A percentile compares a stretch with the other conserved stretches of the same genome.
phyloP scores from a whole-genome alignment of 2,329 filamentous ascomycete genomes.

The Colletotrichum sp. region DNA sequence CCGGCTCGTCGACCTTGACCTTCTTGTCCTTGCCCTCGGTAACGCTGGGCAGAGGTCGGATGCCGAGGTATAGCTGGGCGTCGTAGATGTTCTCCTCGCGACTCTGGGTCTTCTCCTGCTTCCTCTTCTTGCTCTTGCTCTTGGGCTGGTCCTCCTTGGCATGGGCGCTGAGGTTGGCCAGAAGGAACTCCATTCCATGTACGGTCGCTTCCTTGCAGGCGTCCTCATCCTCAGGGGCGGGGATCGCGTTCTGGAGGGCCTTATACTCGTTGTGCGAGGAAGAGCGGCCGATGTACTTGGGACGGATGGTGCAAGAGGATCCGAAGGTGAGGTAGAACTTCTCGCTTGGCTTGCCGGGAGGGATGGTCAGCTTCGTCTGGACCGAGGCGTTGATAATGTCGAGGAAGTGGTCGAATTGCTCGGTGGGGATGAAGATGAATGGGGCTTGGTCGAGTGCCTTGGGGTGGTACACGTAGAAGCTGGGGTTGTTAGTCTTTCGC shows the following conservation, averaged over 20 bases:
- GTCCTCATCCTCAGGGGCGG: slow-evolving; percentile 1
- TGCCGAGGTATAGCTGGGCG: slow-evolving; percentile 19
- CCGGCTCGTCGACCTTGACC: not conserved
- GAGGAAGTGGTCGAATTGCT: slow-evolving; percentile 70
- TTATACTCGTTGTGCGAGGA: slow-evolving; percentile 22
- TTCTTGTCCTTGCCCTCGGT: not conserved
- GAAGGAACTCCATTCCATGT: slow-evolving; percentile 4
- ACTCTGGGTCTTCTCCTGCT: slow-evolving; percentile 2
- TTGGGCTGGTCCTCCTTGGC: slow-evolving; percentile 29
- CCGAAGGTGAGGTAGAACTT: slow-evolving; percentile 69
- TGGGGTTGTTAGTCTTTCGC: slow-evolving; percentile 34
- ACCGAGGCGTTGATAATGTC: slow-evolving; percentile 67
- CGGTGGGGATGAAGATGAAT: slow-evolving; percentile 70
- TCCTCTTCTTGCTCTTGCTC: slow-evolving; percentile 11
- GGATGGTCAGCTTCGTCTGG: slow-evolving; percentile 61
- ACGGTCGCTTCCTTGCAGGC: not conserved
- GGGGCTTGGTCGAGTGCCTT: slow-evolving; percentile 50
- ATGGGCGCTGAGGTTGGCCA: slow-evolving; percentile 3
- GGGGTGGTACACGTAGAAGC: slow-evolving; percentile 71
- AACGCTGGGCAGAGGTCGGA: not conserved
- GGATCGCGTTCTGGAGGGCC: not conserved
- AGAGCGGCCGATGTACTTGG: slow-evolving; percentile 70
- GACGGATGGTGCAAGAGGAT: slow-evolving; percentile 63
- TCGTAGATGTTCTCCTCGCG: slow-evolving; percentile 7
- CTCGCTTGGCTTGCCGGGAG: slow-evolving; percentile 50